These are phyloP conservation scores for Rhodosporidiobolus odoratus DNA, from an alignment of 768 basidiomycete species.

Conservation along the genomic window DNA sequence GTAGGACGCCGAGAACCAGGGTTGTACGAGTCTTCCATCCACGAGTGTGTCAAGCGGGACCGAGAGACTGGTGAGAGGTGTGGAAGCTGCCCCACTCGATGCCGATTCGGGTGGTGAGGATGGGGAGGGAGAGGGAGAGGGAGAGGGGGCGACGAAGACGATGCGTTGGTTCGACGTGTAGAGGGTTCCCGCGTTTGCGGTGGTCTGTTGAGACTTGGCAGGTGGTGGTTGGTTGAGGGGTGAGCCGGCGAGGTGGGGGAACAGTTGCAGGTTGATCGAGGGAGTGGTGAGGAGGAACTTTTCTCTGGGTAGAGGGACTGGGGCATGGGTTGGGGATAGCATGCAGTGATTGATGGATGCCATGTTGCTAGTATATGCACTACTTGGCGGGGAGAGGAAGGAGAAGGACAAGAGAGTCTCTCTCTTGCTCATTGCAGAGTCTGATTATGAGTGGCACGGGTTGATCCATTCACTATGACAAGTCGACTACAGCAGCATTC, in stretches of 20 bases:
- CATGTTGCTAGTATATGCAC: not conserved
- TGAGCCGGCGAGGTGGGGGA: conserved; percentile 1
- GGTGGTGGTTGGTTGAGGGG: not conserved
- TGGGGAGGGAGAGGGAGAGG: no score
- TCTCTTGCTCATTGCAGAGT: no score
- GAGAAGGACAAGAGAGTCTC: no score
- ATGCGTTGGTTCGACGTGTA: conserved; percentile 24
- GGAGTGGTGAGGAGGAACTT: conserved; percentile 14
- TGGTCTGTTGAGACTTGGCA: not conserved
- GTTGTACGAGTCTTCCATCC: conserved; percentile 32
- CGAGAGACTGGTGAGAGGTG: conserved; percentile 6
- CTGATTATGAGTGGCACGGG: no score
- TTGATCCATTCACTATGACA: not conserved
- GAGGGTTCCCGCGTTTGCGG: not conserved
- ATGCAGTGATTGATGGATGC: conserved; percentile 24
- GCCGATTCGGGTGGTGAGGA: no score
- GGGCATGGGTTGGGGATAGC: not conserved
- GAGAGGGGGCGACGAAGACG: conserved; percentile 19
- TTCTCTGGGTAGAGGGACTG: conserved; percentile 23
- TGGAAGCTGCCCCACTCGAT: not conserved
- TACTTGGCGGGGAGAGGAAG: not conserved
- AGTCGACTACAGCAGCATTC: not conserved
- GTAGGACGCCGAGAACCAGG: conserved; percentile 30
- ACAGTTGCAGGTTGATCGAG: conserved; percentile 8
- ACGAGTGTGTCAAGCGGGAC: conserved; percentile 16